These are phyloP conservation scores for Parietichytrium sp. DNA, from an alignment of 108 stramenopile species.

Conservation along the genomic window DNA sequence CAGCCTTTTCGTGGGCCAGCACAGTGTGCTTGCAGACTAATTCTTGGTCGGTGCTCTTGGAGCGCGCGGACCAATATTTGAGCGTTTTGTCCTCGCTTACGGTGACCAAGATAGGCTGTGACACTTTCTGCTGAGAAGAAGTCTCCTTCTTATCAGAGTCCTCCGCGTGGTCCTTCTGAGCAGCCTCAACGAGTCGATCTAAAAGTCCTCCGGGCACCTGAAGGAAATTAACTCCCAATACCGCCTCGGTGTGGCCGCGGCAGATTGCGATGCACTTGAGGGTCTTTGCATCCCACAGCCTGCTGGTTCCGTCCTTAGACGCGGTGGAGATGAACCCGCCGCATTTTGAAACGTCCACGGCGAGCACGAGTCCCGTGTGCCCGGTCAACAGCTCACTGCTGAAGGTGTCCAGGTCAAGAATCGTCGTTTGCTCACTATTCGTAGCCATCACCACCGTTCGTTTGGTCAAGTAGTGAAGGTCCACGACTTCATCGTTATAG, in stretches of 20 bases:
- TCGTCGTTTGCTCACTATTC: background rate
- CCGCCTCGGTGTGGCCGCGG: constrained; percentile 81
- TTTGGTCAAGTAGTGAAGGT: background rate
- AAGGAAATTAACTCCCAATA: constrained; percentile 34
- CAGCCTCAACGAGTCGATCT: constrained; percentile 42
- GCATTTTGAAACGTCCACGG: constrained; percentile 81
- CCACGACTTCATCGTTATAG: constrained; percentile 28
- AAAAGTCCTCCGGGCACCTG: background rate
- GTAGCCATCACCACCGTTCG: constrained; percentile 31
- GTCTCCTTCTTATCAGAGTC: background rate
- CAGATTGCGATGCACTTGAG: constrained; percentile 66
- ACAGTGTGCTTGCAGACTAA: constrained; percentile 47
- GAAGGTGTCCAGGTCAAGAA: constrained; percentile 1
- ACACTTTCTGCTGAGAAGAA: constrained; percentile 1
- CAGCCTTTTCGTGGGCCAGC: constrained; percentile 73
- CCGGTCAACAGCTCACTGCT: constrained; percentile 66
- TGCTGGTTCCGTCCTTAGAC: constrained; percentile 82
- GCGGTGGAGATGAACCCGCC: constrained; percentile 83
- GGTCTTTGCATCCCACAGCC: constrained; percentile 69
- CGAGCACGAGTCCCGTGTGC: constrained; percentile 86
- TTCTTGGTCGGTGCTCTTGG: background rate
- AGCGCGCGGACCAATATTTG: constrained; percentile 81
- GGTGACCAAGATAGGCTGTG: constrained; percentile 69
- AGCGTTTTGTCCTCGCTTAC: constrained; percentile 85
- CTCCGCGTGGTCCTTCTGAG: background rate